Evolutionary conservation across 2,329 filamentous ascomycete species (phyloP).

Genomic region (Leptographium flavum): DNA sequence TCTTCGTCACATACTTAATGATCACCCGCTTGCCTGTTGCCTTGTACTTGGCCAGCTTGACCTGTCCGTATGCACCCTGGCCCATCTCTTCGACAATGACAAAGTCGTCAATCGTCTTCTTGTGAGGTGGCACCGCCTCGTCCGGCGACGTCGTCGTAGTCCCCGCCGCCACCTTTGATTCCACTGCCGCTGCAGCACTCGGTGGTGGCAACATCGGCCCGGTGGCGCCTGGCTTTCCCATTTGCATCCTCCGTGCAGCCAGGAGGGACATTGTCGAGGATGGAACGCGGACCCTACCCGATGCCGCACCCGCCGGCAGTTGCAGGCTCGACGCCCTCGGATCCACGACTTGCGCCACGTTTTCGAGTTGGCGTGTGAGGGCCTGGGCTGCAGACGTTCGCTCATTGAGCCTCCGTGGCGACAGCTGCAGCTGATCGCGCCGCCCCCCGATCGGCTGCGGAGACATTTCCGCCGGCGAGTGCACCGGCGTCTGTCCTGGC

Average conservation of each 20-base stretch:
- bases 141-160: neutral
- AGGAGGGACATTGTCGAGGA: no score
- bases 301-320: neutral
- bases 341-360: conserved; percentile 31
- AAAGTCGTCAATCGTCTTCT: conserved; percentile 84
- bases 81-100: conserved; percentile 95
- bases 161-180: neutral
- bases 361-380: conserved; percentile 41
- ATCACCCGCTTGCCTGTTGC: conserved; percentile 72
- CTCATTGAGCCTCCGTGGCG: conserved; percentile 24
- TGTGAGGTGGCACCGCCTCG: conserved; percentile 23
- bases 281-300: neutral
- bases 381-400: conserved; percentile 27
- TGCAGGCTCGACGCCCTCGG: neutral
- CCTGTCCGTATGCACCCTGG: conserved; percentile 92
- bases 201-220: neutral
- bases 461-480: conserved; percentile 40
- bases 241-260: neutral
- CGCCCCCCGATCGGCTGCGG: conserved; percentile 27
- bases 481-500: conserved; percentile 53
- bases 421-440: conserved; percentile 25
- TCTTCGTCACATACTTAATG: conserved; percentile 95
- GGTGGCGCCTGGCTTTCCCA: neutral
- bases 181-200: neutral
- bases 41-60: conserved; percentile 85